Base-by-base conservation (phyloP, 306 rosid genomes). In the Prunus dulcis region DNA sequence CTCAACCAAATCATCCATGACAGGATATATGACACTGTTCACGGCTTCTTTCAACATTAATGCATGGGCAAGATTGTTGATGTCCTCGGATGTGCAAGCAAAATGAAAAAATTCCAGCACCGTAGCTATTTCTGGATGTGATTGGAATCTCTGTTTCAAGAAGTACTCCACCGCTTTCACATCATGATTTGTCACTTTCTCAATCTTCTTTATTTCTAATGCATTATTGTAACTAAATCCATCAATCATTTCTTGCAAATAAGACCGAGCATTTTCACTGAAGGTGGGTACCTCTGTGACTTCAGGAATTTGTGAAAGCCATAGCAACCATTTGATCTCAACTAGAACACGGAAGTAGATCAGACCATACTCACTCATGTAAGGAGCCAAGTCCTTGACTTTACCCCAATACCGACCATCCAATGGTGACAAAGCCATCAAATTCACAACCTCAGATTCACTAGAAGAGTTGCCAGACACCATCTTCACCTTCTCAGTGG, bases 71-170 rank as follows among this genome's bases (percentile, higher is more conserved):
- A 89, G 95, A 81, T 91, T 93, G 86, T 93, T 93, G 77, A 93
- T 88, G 79, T 91, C 98, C 85, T 93, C 98, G 0, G 98, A 93
- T 13, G 98, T 93, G 84, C 97, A 93, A 52, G 90, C 90, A 83
- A 93, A 93, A 84, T 93, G 98, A 67, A 93, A 89, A 85, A 93
- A 93, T 76, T 93, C 96, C 73, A 93, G 93, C 82, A 93, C 98
- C 96, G 89, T 89, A 32, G 84, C 86, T 8, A 89, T 82, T 86
- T 93, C 94, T 0, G 86, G 81, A 85, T 90, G 86, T 13, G 88
- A 64, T 78, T 87, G 87, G 66, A 93, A 93, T 63, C 87, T 93
- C 78, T 83, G 88, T 79, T 93, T 93, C 89, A 93, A 86, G 87
- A 86, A 89, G 78, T 93, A 93, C 78, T 93, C 98, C 66, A 90